These are phyloP conservation scores for Ganoderma resinaceum DNA, from an alignment of 1,284 basidiomycete species.

Conservation along the genomic window DNA sequence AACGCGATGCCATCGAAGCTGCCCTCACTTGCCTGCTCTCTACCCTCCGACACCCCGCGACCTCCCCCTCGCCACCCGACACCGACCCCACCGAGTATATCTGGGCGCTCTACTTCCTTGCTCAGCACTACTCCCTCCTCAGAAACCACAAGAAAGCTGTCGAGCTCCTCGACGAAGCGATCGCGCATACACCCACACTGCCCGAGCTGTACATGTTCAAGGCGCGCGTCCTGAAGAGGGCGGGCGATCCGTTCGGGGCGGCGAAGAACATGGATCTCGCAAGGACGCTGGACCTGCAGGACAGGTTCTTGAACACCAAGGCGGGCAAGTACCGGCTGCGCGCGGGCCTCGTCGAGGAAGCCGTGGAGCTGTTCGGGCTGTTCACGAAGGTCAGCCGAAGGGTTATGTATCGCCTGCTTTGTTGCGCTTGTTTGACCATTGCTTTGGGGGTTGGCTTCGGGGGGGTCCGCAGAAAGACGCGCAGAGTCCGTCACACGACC, in stretches of 20 bases:
- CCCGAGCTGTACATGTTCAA: conserved; percentile 91
- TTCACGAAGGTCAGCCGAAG: conserved; percentile 82
- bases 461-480: conserved; percentile 84
- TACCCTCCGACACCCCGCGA: conserved; percentile 39
- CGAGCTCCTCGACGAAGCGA: conserved; percentile 68
- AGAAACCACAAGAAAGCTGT: conserved; percentile 66
- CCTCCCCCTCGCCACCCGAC: conserved; percentile 38
- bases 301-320: conserved; percentile 96
- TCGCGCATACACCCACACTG: conserved; percentile 91
- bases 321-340: conserved; percentile 91
- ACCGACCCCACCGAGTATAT: conserved; percentile 88
- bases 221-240: conserved; percentile 87
- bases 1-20: conserved; percentile 76
- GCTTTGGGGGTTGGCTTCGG: not conserved
- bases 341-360: conserved; percentile 81
- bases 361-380: conserved; percentile 74
- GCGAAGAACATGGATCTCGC: conserved; percentile 85
- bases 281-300: conserved; percentile 89
- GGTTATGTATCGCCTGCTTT: conserved; percentile 4
- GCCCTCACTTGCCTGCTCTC: conserved; percentile 66
- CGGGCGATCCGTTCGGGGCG: conserved; percentile 83
- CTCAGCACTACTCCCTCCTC: conserved; percentile 87
- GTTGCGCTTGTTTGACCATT: not conserved
- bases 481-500: conserved; percentile 75
- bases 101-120: conserved; percentile 96